phyloP scores from a whole-genome alignment of 2,329 filamentous ascomycete species.

The Rasamsonia emersonii region DNA sequence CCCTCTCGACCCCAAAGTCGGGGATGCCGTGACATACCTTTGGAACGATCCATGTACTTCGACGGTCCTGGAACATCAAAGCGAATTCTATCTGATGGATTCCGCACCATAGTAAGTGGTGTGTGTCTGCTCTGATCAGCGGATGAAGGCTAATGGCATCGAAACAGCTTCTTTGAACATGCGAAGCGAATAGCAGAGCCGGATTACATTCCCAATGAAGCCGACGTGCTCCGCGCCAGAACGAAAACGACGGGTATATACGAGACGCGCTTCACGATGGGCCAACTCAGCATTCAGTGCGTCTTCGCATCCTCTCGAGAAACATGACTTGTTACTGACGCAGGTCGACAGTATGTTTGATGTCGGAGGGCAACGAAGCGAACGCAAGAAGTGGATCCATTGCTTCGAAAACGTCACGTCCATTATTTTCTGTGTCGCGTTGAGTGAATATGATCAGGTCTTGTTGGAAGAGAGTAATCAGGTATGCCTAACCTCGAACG shows the following conservation, averaged over 20 bases:
- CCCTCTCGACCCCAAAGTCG: slow-evolving; percentile 70
- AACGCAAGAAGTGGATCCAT: slow-evolving; percentile 99
- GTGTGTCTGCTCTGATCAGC: slow-evolving; percentile 2
- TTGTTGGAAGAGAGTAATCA: slow-evolving; percentile 95
- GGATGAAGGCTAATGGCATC: slow-evolving; percentile 15
- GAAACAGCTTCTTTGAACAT: slow-evolving; percentile 83
- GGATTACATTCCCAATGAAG: slow-evolving; percentile 86
- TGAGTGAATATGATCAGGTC: slow-evolving; percentile 98
- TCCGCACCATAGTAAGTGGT: slow-evolving; percentile 85
- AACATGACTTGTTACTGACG: not conserved
- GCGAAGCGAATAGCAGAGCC: slow-evolving; percentile 72
- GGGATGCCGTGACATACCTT: slow-evolving; percentile 71
- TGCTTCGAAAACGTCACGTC: slow-evolving; percentile 99
- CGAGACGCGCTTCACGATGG: slow-evolving; percentile 97
- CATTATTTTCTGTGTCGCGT: slow-evolving; percentile 96
- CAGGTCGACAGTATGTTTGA: slow-evolving; percentile 79
- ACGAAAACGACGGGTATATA: slow-evolving; percentile 99
- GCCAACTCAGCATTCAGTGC: slow-evolving; percentile 96
- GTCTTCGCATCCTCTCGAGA: slow-evolving; percentile 27
- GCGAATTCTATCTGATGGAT: slow-evolving; percentile 99
- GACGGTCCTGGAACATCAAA: slow-evolving; percentile 81
- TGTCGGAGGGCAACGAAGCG: slow-evolving; percentile 91
- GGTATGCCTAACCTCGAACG: slow-evolving; percentile 44
- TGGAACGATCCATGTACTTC: slow-evolving; percentile 85
- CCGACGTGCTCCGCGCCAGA: slow-evolving; percentile 87